phyloP scores from a whole-genome alignment of 2,329 filamentous ascomycete species.

The Apiospora kogelbergensis region DNA sequence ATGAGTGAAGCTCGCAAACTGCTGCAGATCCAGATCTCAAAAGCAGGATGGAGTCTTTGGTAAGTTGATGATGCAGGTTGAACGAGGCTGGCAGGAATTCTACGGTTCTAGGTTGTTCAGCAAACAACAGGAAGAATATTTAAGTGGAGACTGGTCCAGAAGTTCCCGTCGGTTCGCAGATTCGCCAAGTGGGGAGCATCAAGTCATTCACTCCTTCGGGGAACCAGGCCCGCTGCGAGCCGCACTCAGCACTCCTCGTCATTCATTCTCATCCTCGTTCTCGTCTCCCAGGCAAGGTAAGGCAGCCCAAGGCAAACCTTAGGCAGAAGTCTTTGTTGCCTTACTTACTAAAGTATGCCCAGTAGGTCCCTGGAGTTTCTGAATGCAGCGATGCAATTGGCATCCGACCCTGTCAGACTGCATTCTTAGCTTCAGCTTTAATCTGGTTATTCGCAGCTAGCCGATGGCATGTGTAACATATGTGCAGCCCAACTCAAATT shows the following conservation, averaged over 20 bases:
- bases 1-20: neutral
- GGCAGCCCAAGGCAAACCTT: neutral
- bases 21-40: conserved; percentile 4
- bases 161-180: conserved; percentile 6
- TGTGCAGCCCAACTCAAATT: neutral
- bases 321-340: neutral
- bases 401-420: neutral
- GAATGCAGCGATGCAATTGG: neutral
- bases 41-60: neutral
- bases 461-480: neutral
- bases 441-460: neutral
- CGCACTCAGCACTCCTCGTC: neutral
- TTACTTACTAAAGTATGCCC: neutral
- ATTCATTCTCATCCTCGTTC: neutral
- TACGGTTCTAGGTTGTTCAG: neutral
- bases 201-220: neutral
- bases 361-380: neutral
- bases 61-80: neutral
- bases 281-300: neutral
- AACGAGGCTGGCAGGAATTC: neutral
- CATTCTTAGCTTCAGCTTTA: neutral
- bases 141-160: neutral
- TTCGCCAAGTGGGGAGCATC: neutral
- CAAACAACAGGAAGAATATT: neutral
- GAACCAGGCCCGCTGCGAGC: neutral